A percentile compares a stretch with the other conserved stretches of the same genome.
Evolutionary conservation across 495 filamentous ascomycete species (phyloP).

Genomic region (Penicillium cosmopolitanum): DNA sequence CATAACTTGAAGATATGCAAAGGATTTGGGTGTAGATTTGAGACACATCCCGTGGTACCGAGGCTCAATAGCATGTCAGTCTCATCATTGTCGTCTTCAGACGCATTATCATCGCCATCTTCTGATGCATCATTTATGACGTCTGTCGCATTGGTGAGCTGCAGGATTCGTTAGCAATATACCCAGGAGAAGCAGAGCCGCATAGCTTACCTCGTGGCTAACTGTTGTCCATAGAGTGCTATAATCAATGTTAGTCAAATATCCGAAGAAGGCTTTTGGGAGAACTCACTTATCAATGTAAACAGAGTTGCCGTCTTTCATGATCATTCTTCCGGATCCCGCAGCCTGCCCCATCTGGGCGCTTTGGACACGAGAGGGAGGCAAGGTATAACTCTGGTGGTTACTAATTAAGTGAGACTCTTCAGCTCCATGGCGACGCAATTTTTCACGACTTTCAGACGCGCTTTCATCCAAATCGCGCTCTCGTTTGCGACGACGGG

Average conservation of each 20-base stretch:
- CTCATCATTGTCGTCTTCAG: conserved; percentile 28
- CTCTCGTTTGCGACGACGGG: conserved; percentile 62
- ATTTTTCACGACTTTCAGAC: conserved; percentile 34
- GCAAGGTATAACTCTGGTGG: background rate
- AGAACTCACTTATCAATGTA: conserved; percentile 51
- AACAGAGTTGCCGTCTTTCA: conserved; percentile 43
- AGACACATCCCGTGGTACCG: conserved; percentile 19
- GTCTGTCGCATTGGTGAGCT: conserved; percentile 55
- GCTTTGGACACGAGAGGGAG: background rate
- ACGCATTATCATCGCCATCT: conserved; percentile 17
- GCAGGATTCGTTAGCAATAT: conserved; percentile 4
- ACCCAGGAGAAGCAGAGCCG: background rate
- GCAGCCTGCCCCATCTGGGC: conserved; percentile 4
- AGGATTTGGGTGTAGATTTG: conserved; percentile 61
- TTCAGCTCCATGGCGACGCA: conserved; percentile 1
- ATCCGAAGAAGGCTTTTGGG: background rate
- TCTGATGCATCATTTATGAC: conserved; percentile 37
- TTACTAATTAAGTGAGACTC: background rate
- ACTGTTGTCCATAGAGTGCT: conserved; percentile 56
- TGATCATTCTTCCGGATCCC: conserved; percentile 37
- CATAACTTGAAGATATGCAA: conserved; percentile 74
- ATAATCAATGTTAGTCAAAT: conserved; percentile 12
- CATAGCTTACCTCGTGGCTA: conserved; percentile 49
- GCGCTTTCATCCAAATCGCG: conserved; percentile 45
- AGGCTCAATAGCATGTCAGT: conserved; percentile 27